Conservation (phyloP, 148 eudicot species). For the Fallopia convolvulus region DNA sequence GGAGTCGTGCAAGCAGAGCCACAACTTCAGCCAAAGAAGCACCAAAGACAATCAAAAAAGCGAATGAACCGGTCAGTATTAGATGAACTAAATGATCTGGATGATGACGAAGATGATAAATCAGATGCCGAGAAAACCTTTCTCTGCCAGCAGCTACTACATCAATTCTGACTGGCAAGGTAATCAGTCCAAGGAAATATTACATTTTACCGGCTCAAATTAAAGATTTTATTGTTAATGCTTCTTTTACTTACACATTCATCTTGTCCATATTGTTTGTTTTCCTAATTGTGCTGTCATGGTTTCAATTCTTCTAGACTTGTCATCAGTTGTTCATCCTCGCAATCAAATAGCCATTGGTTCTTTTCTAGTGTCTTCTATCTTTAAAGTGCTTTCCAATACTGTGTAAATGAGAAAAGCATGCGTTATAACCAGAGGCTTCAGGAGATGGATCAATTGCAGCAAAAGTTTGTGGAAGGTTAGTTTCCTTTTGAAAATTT, state of each 20-base stretch:
- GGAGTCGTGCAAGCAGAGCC: conserved; percentile 75
- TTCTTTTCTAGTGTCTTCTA: background rate
- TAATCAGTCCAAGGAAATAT: conserved; percentile 15
- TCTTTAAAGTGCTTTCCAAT: background rate
- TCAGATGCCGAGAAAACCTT: conserved; percentile 14
- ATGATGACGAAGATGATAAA: conserved; percentile 54
- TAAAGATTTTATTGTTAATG: background rate
- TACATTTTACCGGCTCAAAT: background rate
- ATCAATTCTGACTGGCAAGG: conserved; percentile 48
- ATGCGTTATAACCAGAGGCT: conserved; percentile 43
- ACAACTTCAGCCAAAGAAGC: conserved; percentile 64
- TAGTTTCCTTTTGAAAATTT: background rate
- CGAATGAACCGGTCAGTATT: conserved; percentile 52
- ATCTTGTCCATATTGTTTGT: background rate
- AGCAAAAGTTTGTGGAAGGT: conserved; percentile 55
- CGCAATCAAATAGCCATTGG: background rate
- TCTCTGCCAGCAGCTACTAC: too few relatives aligned
- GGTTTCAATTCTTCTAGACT: background rate
- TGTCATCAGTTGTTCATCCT: background rate
- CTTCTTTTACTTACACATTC: conserved; percentile 4
- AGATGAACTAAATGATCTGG: conserved; percentile 56
- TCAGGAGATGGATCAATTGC: conserved; percentile 50
- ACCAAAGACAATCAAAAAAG: conserved; percentile 75
- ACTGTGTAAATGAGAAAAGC: conserved; percentile 30
- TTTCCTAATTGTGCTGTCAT: background rate